phyloP scores from a whole-genome alignment of 2,329 filamentous ascomycete species.

The Calycina marina region DNA sequence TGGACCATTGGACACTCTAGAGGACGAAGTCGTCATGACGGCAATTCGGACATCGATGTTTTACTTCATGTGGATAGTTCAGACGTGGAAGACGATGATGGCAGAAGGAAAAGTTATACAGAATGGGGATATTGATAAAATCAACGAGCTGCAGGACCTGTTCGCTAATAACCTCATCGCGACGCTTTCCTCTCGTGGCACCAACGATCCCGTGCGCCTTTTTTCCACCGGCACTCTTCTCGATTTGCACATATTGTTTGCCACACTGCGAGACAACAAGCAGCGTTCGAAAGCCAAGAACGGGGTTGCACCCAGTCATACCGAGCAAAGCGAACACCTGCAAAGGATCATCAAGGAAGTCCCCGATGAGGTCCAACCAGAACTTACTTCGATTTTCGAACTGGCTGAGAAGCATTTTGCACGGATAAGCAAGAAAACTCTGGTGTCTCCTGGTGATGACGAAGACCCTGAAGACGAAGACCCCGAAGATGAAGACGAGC shows the following conservation, averaged over 20 bases:
- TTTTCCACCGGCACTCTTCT: constrained; percentile 63
- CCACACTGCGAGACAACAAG: constrained; percentile 44
- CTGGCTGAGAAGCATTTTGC: constrained; percentile 64
- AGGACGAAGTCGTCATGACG: constrained; percentile 64
- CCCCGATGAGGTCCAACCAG: constrained; percentile 41
- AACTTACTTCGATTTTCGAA: constrained; percentile 65
- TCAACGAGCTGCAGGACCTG: constrained; percentile 38
- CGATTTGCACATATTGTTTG: constrained; percentile 70
- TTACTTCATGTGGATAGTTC: constrained; percentile 92
- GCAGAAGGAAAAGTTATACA: constrained; percentile 38
- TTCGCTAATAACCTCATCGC: constrained; percentile 52
- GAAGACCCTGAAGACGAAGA: constrained; percentile 58
- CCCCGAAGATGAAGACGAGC: constrained; percentile 44
- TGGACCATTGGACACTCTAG: constrained; percentile 57
- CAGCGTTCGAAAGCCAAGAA: constrained; percentile 24
- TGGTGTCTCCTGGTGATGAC: constrained; percentile 52
- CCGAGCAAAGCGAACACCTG: constrained; percentile 40
- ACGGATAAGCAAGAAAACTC: constrained; percentile 47
- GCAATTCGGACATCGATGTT: constrained; percentile 66
- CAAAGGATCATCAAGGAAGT: constrained; percentile 55
- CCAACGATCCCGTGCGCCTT: constrained; percentile 65
- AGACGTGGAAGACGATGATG: constrained; percentile 40
- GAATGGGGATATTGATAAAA: constrained; percentile 42
- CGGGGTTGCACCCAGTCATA: constrained; percentile 31
- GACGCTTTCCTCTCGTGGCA: constrained; percentile 50